Base-by-base conservation (phyloP, 1,284 basidiomycete genomes). In the Sanguinoderma infundibulare region DNA sequence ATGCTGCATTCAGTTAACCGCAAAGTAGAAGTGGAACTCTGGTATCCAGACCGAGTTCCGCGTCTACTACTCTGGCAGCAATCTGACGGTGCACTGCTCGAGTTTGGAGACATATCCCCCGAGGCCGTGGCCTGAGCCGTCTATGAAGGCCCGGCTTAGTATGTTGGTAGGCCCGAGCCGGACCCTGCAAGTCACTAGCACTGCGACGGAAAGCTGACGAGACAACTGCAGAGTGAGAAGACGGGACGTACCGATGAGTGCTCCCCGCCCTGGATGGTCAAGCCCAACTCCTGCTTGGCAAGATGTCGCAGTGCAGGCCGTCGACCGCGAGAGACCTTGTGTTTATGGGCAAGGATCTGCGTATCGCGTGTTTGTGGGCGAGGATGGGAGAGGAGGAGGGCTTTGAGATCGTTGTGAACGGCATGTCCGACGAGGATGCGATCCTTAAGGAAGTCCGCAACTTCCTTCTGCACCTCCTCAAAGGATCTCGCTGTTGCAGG, bases 401-500 rank as follows among this genome's bases (percentile, higher is more conserved):
- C 94, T 79, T 94, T 92, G 24, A 98, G 80, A 77, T 99, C 97
- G 69, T 99, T 96, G 69, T 91, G 84, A 7, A 99, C 82, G 0
- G 97, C 96, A 73, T 99, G 97, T 0, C 97, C 98, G 6, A 99
- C 84, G n/a, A 99, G 75, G 38, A 98, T 87, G 51, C 90, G 83
- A 57, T 90, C 94, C 64, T 93, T 87, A 20, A 98, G 75, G 15
- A 98, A 69, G 30, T 86, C 87, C 0, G 95, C 87, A 0, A 98
- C 95, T 59, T 84, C 76, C 69, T 89, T 84, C 73, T 98, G 95
- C 0, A 98, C 86, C 53, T 92, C 87, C 5, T 83, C 82, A 71
- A 98, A 98, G 0, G 86, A 77, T 67, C 88, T 90, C 0, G 95
- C 95, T 90, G 63, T 15, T n/a, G n/a, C n/a, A n/a, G 14, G 44